Evolutionary conservation across 2,329 filamentous ascomycete species (phyloP).

Genomic region (Neofusicoccum sp.): DNA sequence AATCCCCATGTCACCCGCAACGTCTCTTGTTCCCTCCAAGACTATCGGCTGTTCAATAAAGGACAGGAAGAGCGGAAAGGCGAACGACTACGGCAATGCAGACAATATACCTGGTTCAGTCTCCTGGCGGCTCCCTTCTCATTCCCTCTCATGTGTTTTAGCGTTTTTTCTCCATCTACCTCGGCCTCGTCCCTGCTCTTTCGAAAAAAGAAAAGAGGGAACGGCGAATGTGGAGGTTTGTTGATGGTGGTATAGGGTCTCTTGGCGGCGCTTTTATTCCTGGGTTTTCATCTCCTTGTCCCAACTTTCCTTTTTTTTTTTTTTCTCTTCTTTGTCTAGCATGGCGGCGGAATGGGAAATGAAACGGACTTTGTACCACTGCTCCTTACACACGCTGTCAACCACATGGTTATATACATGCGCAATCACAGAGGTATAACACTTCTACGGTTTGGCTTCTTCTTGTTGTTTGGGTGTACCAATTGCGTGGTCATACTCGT

Average conservation of each 20-base stretch:
- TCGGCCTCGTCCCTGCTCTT: neutral
- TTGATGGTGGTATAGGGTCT: neutral
- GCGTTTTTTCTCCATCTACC: neutral
- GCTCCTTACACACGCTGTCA: too few relatives aligned
- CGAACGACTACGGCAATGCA: neutral
- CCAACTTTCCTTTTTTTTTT: too few relatives aligned
- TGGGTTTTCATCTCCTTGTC: neutral
- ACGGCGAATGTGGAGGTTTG: too few relatives aligned
- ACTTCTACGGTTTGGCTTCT: too few relatives aligned
- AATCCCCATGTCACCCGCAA: neutral
- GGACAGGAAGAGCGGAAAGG: neutral
- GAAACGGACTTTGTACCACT: neutral
- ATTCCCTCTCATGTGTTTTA: too few relatives aligned
- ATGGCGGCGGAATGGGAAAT: neutral
- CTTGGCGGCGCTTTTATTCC: neutral
- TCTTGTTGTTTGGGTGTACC: too few relatives aligned
- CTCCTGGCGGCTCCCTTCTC: constrained; percentile 2
- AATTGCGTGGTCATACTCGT: too few relatives aligned
- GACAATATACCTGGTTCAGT: neutral
- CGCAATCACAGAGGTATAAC: too few relatives aligned
- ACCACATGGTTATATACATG: too few relatives aligned
- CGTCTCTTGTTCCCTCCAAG: neutral
- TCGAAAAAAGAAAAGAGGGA: too few relatives aligned
- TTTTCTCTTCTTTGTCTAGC: neutral
- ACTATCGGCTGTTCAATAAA: neutral